Conservation (phyloP, 2,329 filamentous ascomycete genomes). For the Sclerotinia glacialis region DNA sequence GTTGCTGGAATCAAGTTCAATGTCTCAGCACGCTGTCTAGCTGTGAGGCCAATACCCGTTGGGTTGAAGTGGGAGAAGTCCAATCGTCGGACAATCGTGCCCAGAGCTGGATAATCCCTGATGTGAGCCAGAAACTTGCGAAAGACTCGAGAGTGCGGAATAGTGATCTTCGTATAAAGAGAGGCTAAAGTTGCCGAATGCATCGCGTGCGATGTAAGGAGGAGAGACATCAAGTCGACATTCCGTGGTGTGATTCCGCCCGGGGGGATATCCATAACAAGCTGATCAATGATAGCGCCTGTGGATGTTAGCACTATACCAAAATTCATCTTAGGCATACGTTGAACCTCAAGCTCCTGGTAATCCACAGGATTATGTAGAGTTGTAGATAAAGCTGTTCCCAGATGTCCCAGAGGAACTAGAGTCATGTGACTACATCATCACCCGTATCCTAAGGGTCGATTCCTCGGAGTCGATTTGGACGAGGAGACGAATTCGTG, state of each 20-base stretch:
- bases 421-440: conserved; percentile 26
- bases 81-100: conserved; percentile 71
- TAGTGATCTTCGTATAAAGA: conserved; percentile 75
- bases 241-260: conserved; percentile 75
- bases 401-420: conserved; percentile 21
- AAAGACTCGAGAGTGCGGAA: conserved; percentile 80
- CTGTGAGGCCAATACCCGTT: conserved; percentile 70
- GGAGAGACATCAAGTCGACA: conserved; percentile 71
- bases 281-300: conserved; percentile 72
- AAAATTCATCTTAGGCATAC: conserved; percentile 18
- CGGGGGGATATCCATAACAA: conserved; percentile 71
- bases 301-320: conserved; percentile 25
- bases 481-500: neutral
- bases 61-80: conserved; percentile 88
- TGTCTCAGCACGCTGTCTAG: conserved; percentile 70
- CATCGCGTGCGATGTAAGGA: conserved; percentile 72
- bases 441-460: conserved; percentile 16
- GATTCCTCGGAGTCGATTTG: conserved; percentile 18
- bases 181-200: conserved; percentile 71
- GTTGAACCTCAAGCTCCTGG: conserved; percentile 20
- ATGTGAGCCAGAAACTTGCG: conserved; percentile 75
- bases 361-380: conserved; percentile 10
- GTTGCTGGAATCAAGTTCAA: conserved; percentile 74
- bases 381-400: conserved; percentile 19
- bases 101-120: conserved; percentile 62